phyloP scores from a whole-genome alignment of 139 green algal species.

The Chlamydomonas sphaeroides region DNA sequence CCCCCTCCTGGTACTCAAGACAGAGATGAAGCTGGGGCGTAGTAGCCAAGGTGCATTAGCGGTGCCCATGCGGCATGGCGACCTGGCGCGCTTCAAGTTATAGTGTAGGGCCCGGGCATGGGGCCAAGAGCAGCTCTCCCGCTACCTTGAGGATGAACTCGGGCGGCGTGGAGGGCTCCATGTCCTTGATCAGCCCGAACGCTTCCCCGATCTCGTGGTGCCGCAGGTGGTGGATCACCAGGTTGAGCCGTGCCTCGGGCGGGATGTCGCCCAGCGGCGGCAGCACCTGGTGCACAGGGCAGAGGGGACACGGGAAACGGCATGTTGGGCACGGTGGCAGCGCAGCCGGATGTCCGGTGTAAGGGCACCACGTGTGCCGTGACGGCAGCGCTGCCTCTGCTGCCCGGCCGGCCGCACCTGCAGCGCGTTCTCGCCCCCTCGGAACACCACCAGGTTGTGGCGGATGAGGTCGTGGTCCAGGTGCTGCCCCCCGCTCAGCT shows the following conservation, averaged over 20 bases:
- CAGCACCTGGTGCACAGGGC: constrained; percentile 76
- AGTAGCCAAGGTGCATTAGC: too few species aligned
- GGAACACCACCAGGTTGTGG: constrained; percentile 89
- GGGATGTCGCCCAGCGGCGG: constrained; percentile 71
- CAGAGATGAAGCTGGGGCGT: too few species aligned
- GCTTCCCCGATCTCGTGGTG: constrained; percentile 71
- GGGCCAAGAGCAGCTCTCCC: too few species aligned
- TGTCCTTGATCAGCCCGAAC: constrained; percentile 76
- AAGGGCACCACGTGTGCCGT: too few species aligned
- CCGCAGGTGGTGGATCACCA: constrained; percentile 84
- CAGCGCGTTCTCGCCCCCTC: constrained; percentile 73
- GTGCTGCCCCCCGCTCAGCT: constrained; percentile 54
- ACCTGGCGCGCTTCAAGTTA: too few species aligned
- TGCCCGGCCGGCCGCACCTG: too few species aligned
- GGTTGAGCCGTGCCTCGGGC: constrained; percentile 84
- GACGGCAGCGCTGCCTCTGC: neutral
- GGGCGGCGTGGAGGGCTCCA: constrained; percentile 78
- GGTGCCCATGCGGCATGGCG: too few species aligned
- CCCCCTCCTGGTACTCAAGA: too few species aligned
- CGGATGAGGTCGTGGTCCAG: constrained; percentile 76
- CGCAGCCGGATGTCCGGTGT: too few species aligned
- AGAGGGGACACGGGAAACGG: too few species aligned
- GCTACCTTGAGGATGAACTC: constrained; percentile 88
- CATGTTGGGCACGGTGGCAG: too few species aligned
- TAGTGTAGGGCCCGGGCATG: too few species aligned